Base-by-base conservation (phyloP, 805 yeast species). In the Candida cerambycidarum region DNA sequence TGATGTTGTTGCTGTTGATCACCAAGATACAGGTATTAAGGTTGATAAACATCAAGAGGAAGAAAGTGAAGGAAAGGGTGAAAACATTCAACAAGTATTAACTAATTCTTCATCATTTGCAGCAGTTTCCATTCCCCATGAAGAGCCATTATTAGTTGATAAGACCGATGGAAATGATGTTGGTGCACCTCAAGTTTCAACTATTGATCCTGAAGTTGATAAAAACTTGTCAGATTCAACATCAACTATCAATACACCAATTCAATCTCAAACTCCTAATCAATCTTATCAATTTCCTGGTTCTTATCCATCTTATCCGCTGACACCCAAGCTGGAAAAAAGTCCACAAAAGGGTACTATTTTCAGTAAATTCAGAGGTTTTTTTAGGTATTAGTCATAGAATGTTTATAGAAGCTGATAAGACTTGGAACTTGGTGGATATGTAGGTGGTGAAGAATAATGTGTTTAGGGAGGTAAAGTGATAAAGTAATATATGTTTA, bases 41-140 rank as follows among this genome's bases (percentile, higher is more conserved):
- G n/a, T 5, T 13, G 18, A 18, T 14, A 3, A 19, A 19, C 11
- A 28, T 5, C n/a, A 18, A 5, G 23, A 24, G 13, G 31, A 5
- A 9, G 23, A n/a, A 12, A 17, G 9, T 18, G 16, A 15, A 31
- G 15, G 3, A 18, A 12, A 34, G 10, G 29, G n/a, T 11, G 24
- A 30, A 12, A 28, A 32, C 24, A 48, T 45, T 32, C 41, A 46
- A 24, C 60, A 60, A 18, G 63, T 59, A 16, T 53, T 56, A 32
- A 65, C 71, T 2, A 47, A 63, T 4, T 50, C 56, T 10, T 61
- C 67, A 6, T 65, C 71, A 27, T 67, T 63, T 55, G 70, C 71
- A 13, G 71, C 69, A 4, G 66, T 67, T 29, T 62, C 69, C 1
- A 44, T 60, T 15, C 46, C 48, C 8, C 45, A 43, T 16, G 29